Evolutionary conservation across 768 basidiomycete genomes (phyloP), one percentile per base, ranked within the genome.

Genomic region (Neoboletus brunneissimus): DNA sequence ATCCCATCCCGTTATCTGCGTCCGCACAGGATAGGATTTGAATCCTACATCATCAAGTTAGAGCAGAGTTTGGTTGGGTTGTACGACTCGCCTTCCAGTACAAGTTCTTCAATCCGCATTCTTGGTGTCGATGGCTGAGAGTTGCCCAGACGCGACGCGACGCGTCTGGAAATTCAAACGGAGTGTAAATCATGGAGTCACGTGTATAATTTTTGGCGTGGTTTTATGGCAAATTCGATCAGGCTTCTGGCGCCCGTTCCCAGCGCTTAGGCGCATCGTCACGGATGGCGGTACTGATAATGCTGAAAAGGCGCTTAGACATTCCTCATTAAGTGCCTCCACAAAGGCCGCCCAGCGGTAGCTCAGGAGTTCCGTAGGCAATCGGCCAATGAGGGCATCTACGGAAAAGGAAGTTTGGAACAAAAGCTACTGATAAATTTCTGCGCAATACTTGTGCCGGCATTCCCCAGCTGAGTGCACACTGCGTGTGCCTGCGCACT

Each of bases 1-100:
- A 69, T 98, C 96, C 94, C 97, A 99, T 58, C 95, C 96, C 0
- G 88, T 88, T 58, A 99, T 96, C 65, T 91, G 90, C 0, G 97
- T 98, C 48, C 96, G 84, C 29, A 95, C 94, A 11, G 96, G 95
- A 70, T 98, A 98, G 2, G 94, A 96, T 72, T 99, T 98, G 81
- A 98, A 99, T 46, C 96, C 94, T 92, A 61, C 11, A 44, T 32
- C 3, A 15, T 25, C 23, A 18, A 3, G 37, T 62, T 20, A 63
- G 56, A 29, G n/a, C 48, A 20, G n/a, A 47, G 23, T 16, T 41
- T 1, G 1, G 9, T 13, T 13, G 6, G 1, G 16, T 20, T 5
- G 38, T 31, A 16, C 42, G 29, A 55, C 71, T 34, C 64, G 84
- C 92, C 94, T 73, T 98, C 96, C 51, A 98, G 81, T 55, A 98